Evolutionary conservation across 2,329 filamentous ascomycete genomes (phyloP), one percentile per base, ranked within the genome.

Genomic region (Pseudopyrenochaeta lycopersici): DNA sequence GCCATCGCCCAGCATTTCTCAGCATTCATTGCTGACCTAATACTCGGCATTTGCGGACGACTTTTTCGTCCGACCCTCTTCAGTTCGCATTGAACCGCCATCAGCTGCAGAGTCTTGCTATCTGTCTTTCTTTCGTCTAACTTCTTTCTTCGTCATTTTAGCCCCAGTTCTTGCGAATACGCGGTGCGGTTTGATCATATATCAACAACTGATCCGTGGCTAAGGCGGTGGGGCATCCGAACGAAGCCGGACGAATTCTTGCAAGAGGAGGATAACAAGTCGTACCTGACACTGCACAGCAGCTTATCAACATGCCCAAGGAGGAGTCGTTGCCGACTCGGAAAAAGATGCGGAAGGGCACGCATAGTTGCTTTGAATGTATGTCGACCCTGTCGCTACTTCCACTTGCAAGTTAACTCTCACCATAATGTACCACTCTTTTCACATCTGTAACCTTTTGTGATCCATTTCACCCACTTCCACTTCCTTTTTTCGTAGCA

Each of bases 301-400:
- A 49, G 27, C 46, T 40, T 21, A 45, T 46, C 69, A 64, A 54
- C 17, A 76, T 76, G 73, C 73, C 73, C 1, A 76, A 76, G 61
- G 71, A 73, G 56, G 63, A 69, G 44, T 62, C 71, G 38, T 46
- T 72, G 52, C 67, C 69, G 36, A 63, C 65, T 31, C 68, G 74
- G 44, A 77, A 76, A 63, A 78, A 75, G 71, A 78, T 78, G 76
- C 68, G 76, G 47, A 78, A 78, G 60, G 76, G 76, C 18, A 78
- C 76, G 44, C 76, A 77, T 62, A 77, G 75, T 58, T 78, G 76
- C 64, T 78, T 78, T 52, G 76, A 78, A 70, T 78, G 76, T 77
- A 76, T 51, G 75, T 75, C 54, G 42, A 52, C 36, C 51, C 46
- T 20, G 31, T 55, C 39, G 27, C 49, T 48, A 49, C 46, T 23